Conservation (phyloP, 805 yeast species). For the Wickerhamiella slavikovae region DNA sequence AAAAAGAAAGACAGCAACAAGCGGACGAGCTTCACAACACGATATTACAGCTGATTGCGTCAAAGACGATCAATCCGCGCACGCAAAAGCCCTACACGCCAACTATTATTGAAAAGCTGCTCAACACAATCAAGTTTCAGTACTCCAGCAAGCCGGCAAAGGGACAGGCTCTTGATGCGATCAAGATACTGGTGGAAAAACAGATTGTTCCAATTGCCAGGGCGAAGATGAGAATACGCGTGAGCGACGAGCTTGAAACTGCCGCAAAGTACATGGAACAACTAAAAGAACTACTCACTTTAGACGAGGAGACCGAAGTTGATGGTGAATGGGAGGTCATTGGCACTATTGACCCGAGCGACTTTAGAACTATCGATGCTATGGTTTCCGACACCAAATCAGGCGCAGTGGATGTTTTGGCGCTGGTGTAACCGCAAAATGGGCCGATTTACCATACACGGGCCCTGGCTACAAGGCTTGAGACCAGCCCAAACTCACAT, state of each 20-base stretch:
- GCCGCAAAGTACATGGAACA: slow-evolving; percentile 26
- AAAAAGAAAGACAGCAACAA: slow-evolving; percentile 71
- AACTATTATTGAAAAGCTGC: slow-evolving; percentile 75
- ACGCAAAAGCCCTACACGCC: slow-evolving; percentile 86
- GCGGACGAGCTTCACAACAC: slow-evolving; percentile 58
- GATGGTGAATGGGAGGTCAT: slow-evolving; percentile 30
- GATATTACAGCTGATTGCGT: slow-evolving; percentile 60
- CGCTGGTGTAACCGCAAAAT: no score
- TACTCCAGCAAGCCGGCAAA: slow-evolving; percentile 58
- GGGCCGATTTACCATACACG: slow-evolving; percentile 14
- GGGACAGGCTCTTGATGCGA: slow-evolving; percentile 80
- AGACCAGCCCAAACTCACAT: slow-evolving; percentile 13
- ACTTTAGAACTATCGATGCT: slow-evolving; percentile 49
- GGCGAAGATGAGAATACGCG: slow-evolving; percentile 75
- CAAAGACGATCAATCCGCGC: slow-evolving; percentile 80
- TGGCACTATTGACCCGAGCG: slow-evolving; percentile 71
- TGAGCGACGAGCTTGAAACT: slow-evolving; percentile 28
- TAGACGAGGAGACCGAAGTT: slow-evolving; percentile 23
- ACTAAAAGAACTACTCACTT: slow-evolving; percentile 23
- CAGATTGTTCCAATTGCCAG: slow-evolving; percentile 86
- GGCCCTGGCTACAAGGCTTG: slow-evolving; percentile 14
- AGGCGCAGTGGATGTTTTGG: slow-evolving; percentile 64
- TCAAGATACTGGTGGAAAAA: slow-evolving; percentile 47
- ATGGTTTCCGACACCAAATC: slow-evolving; percentile 28
- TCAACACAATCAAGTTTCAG: slow-evolving; percentile 52